A percentile compares a stretch with the other conserved stretches of the same genome.
These are phyloP conservation scores for Seiridium unicorne DNA, from an alignment of 2,329 filamentous ascomycete species.

Conservation along the genomic window DNA sequence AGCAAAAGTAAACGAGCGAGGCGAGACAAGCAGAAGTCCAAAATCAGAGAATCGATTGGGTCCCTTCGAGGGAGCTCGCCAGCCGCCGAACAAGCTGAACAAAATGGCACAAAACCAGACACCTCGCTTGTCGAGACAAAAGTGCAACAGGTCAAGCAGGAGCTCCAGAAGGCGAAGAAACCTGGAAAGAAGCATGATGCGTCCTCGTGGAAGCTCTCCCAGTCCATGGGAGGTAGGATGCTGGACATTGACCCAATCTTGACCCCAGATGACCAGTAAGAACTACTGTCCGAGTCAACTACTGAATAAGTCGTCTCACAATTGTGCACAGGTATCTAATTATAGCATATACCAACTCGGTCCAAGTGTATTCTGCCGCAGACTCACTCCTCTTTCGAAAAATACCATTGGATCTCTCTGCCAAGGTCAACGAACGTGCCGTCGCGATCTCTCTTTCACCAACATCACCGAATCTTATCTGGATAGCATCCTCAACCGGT, in stretches of 20 bases:
- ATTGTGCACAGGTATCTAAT: constrained; percentile 63
- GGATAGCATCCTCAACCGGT: constrained; percentile 60
- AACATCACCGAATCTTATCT: constrained; percentile 45
- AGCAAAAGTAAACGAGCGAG: constrained; percentile 40
- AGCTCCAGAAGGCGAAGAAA: constrained; percentile 10
- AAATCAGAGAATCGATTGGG: constrained; percentile 12
- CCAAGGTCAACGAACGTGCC: constrained; percentile 30
- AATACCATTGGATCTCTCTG: constrained; percentile 52
- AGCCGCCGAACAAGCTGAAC: neutral
- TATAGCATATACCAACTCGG: constrained; percentile 68
- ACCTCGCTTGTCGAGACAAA: constrained; percentile 5
- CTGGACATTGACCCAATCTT: constrained; percentile 64
- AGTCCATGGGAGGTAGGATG: constrained; percentile 65
- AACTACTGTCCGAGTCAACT: constrained; percentile 1
- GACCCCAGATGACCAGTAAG: constrained; percentile 60
- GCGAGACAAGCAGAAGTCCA: constrained; percentile 22
- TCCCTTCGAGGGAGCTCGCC: neutral
- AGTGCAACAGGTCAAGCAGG: constrained; percentile 3
- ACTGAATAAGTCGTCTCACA: constrained; percentile 22
- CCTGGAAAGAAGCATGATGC: constrained; percentile 10
- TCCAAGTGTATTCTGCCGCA: constrained; percentile 78
- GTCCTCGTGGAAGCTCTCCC: constrained; percentile 56
- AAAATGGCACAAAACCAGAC: neutral
- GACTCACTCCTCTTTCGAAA: constrained; percentile 79
- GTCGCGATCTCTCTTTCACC: constrained; percentile 45